A percentile compares a stretch with the other conserved stretches of the same genome.
phyloP scores from a whole-genome alignment of 2,329 filamentous ascomycete genomes.

The Hymenoscyphus salicellus region DNA sequence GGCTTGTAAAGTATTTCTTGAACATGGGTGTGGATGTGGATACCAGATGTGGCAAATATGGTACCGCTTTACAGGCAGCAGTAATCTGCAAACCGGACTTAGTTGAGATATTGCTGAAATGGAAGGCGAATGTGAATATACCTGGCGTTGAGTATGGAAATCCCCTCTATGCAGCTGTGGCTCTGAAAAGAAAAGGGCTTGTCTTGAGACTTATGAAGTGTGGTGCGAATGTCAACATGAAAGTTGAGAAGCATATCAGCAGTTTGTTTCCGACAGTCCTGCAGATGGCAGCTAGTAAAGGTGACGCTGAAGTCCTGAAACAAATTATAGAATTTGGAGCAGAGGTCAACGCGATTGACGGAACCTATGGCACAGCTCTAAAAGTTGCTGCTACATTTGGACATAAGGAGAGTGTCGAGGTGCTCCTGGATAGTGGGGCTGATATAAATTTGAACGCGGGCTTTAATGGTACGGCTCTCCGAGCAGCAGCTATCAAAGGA shows the following conservation, averaged over 20 bases:
- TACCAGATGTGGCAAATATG: constrained; percentile 11
- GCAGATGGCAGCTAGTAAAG: constrained; percentile 5
- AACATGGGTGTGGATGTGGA: constrained; percentile 17
- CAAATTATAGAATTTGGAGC: constrained; percentile 15
- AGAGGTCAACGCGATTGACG: neutral
- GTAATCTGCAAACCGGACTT: neutral
- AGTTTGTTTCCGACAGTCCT: constrained; percentile 1
- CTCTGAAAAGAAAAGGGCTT: neutral
- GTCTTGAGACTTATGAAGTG: constrained; percentile 3
- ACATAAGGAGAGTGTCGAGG: constrained; percentile 4
- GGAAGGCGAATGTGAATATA: constrained; percentile 16
- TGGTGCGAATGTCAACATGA: constrained; percentile 19
- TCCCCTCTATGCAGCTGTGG: constrained; percentile 20
- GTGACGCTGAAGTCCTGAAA: constrained; percentile 3
- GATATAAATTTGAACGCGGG: neutral
- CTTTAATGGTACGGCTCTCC: constrained; percentile 6
- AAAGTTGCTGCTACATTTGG: constrained; percentile 6
- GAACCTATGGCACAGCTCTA: constrained; percentile 6
- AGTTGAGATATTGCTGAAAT: constrained; percentile 12
- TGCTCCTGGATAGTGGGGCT: constrained; percentile 17
- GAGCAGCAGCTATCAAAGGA: neutral
- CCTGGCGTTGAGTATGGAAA: constrained; percentile 12
- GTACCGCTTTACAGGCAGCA: constrained; percentile 16
- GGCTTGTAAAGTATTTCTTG: constrained; percentile 15
- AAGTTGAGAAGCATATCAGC: neutral